Percentiles rank a stretch among this genome's conserved stretches.
These are phyloP conservation scores for Termitomyces sp. DNA, from an alignment of 768 basidiomycete species.

Conservation along the genomic window DNA sequence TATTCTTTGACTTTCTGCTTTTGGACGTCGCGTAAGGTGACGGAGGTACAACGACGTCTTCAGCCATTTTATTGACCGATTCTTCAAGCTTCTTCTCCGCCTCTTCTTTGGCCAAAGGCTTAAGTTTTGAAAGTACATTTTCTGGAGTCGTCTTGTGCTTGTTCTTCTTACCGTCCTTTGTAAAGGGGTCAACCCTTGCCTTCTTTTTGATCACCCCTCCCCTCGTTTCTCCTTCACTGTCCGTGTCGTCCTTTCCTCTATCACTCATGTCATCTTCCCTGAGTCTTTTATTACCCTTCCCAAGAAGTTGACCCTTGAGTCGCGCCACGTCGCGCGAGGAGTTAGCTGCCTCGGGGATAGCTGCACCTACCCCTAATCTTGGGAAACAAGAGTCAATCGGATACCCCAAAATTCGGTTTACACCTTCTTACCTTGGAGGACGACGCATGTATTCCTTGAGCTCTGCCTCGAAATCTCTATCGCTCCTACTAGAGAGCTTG, in stretches of 20 bases:
- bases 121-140: not conserved
- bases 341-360: conserved; percentile 42
- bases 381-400: conserved; percentile 1
- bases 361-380: conserved; percentile 75
- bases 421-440: conserved; percentile 54
- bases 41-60: not conserved
- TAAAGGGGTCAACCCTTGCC: conserved; percentile 54
- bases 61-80: not conserved
- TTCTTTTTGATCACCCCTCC: conserved; percentile 57
- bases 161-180: conserved; percentile 34
- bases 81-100: conserved; percentile 1
- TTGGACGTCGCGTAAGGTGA: conserved; percentile 2
- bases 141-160: conserved; percentile 12
- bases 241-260: conserved; percentile 19
- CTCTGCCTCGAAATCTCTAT: conserved; percentile 42
- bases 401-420: conserved; percentile 4
- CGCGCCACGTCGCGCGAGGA: conserved; percentile 51
- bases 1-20: conserved; percentile 4
- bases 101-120: not conserved
- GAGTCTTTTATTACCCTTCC: conserved; percentile 41
- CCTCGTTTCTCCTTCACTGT: conserved; percentile 57
- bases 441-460: conserved; percentile 63
- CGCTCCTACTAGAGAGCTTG: conserved; percentile 31
- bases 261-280: conserved; percentile 33
- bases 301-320: conserved; percentile 55